Percentiles rank a stretch among this genome's conserved stretches.
Evolutionary conservation across 1,284 basidiomycete genomes (phyloP).

Genomic region (Sphagnurus paluster): DNA sequence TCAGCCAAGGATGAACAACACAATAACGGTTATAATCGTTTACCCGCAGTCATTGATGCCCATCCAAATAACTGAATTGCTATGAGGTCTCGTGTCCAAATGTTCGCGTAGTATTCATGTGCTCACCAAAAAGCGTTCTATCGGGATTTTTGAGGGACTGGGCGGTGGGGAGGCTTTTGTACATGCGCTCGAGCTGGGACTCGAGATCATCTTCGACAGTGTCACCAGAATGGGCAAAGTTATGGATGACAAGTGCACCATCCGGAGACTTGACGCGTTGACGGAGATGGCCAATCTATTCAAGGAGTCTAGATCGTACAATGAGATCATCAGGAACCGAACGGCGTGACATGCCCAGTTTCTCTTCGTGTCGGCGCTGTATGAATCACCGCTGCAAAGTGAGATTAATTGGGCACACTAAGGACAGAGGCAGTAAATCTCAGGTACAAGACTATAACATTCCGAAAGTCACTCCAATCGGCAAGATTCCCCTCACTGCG

Average conservation of each 20-base stretch:
- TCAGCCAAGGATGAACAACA: background rate
- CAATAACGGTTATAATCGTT: background rate
- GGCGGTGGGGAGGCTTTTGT: background rate
- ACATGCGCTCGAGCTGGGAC: background rate
- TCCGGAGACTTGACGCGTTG: background rate
- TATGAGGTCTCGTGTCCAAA: background rate
- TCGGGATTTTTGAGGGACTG: background rate
- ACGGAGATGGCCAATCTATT: conserved; percentile 3
- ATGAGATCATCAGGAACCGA: background rate
- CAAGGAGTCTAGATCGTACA: background rate
- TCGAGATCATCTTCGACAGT: conserved; percentile 8
- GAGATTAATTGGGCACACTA: no score
- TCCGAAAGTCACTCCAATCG: no score
- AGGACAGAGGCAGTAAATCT: no score
- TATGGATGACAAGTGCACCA: background rate
- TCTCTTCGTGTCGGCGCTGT: conserved; percentile 1
- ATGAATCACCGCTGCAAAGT: conserved; percentile 6
- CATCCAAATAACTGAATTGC: conserved; percentile 8
- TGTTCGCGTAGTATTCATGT: background rate
- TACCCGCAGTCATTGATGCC: conserved; percentile 29
- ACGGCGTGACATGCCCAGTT: conserved; percentile 3
- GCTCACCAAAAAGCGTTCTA: background rate
- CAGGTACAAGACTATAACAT: no score
- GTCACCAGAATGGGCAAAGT: conserved; percentile 2
- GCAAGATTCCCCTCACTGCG: no score